Conservation (phyloP, 2,329 filamentous ascomycete species). For the Ceratocystis cacaofunesta region DNA sequence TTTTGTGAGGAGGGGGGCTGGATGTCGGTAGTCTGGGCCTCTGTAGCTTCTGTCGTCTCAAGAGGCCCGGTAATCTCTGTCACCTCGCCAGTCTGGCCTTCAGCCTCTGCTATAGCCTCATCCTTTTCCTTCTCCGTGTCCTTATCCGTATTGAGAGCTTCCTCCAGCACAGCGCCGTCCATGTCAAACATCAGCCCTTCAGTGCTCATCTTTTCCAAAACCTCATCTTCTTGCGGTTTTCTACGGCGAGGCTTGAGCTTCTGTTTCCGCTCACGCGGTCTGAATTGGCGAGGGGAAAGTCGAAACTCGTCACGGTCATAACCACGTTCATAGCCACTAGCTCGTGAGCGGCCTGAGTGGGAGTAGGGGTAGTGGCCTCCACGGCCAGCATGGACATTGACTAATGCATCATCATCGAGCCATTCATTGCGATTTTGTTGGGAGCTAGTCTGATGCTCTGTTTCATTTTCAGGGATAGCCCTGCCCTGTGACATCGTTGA, state of each 20-base stretch:
- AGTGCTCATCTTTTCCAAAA: slow-evolving; percentile 5
- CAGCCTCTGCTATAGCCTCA: not conserved
- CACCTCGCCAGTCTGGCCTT: not conserved
- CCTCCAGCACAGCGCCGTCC: not conserved
- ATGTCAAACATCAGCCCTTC: slow-evolving; percentile 15
- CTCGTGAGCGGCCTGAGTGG: no score
- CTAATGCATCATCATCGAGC: not conserved
- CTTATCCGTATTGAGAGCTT: not conserved
- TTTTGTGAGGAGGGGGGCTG: not conserved
- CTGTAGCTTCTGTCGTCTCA: not conserved
- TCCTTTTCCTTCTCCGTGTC: no score
- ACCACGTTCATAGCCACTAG: not conserved
- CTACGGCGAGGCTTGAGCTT: not conserved
- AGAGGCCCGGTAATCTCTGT: not conserved
- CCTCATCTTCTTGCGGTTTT: not conserved
- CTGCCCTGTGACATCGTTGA: no score
- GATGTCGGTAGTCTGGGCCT: not conserved
- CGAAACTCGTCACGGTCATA: not conserved
- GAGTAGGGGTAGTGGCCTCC: no score
- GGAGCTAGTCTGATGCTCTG: not conserved
- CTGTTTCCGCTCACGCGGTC: not conserved
- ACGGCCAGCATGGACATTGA: not conserved
- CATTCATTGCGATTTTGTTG: not conserved
- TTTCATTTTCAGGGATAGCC: not conserved
- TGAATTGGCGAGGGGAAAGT: not conserved